Percentiles rank a stretch among this genome's conserved stretches.
Conservation (phyloP, 805 yeast species). For the Lachancea dasiensis region DNA sequence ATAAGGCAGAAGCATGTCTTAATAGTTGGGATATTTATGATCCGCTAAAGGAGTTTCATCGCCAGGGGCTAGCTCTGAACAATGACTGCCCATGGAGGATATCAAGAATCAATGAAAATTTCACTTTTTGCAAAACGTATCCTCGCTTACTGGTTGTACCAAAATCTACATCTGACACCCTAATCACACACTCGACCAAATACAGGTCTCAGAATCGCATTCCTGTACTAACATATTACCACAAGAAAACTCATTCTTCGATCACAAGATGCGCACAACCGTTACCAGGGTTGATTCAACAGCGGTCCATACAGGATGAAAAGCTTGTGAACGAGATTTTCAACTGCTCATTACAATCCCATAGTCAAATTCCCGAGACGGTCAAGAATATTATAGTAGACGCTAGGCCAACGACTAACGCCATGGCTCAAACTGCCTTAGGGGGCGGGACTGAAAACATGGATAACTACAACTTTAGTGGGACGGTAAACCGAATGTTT, state of each 20-base stretch:
- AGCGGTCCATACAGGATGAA: conserved; percentile 88
- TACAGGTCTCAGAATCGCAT: conserved; percentile 81
- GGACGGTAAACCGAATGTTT: conserved; percentile 54
- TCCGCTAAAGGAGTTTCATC: conserved; percentile 53
- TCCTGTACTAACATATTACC: conserved; percentile 76
- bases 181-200: conserved; percentile 74
- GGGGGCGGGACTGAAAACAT: conserved; percentile 98
- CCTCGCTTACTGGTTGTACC: conserved; percentile 71
- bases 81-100: conserved; percentile 56
- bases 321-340: conserved; percentile 70
- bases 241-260: conserved; percentile 61
- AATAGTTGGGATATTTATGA: conserved; percentile 73
- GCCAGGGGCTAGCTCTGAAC: conserved; percentile 56
- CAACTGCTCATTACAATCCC: conserved; percentile 42
- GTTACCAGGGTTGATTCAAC: conserved; percentile 80
- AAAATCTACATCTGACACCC: conserved; percentile 67
- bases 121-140: conserved; percentile 67
- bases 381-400: conserved; percentile 72
- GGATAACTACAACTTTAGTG: conserved; percentile 70
- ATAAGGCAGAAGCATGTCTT: conserved; percentile 53
- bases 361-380: conserved; percentile 23
- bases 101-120: conserved; percentile 56
- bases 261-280: conserved; percentile 93
- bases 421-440: conserved; percentile 91
- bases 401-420: conserved; percentile 88